Base-by-base conservation (phyloP, 345 rosid genomes). In the Reutealis trisperma region DNA sequence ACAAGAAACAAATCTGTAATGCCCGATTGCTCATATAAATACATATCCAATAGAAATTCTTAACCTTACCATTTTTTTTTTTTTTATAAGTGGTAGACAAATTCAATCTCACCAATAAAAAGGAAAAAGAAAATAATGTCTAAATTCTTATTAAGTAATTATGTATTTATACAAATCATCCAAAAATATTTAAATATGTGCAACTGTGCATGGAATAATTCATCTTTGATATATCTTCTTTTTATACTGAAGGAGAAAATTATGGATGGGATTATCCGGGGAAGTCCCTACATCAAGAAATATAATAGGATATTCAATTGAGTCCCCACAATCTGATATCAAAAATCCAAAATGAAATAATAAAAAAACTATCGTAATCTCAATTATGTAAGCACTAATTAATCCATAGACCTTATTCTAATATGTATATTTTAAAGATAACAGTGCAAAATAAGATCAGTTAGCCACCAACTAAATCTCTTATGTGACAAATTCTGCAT, bases 381-480 rank as follows among this genome's bases (percentile, higher is more conserved):
- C 70, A 62, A 45, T 85, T 86, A 86, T 86, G 88, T 62, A 81
- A 79, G 83, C 85, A 74, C 25, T 0, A 25, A 66, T 68, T 32
- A 30, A 9, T 24, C 68, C 73, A 71, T 1, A 62, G 66, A 59
- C 57, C 57, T 21, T 8, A 15, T 16, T 67, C 18, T n/a, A 47
- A 27, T 4, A 65, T 55, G n/a, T n/a, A 41, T 45, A 64, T 37
- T 67, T 64, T 15, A 15, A 58, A 67, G 8, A 55, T 12, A 37
- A 75, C 16, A 69, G 8, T 76, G 74, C 58, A 63, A 71, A 76
- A 61, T 24, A 75, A 73, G 55, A 78, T 79, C 81, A 67, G 81
- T 79, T 67, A 84, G 84, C 86, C 78, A 89, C 88, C 91, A 79
- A 85, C 89, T 78, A 65, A 83, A 85, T 82, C 85, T 75, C 82